These are phyloP conservation scores for Cyclotella cryptica DNA, from an alignment of 108 stramenopile species.

Conservation along the genomic window DNA sequence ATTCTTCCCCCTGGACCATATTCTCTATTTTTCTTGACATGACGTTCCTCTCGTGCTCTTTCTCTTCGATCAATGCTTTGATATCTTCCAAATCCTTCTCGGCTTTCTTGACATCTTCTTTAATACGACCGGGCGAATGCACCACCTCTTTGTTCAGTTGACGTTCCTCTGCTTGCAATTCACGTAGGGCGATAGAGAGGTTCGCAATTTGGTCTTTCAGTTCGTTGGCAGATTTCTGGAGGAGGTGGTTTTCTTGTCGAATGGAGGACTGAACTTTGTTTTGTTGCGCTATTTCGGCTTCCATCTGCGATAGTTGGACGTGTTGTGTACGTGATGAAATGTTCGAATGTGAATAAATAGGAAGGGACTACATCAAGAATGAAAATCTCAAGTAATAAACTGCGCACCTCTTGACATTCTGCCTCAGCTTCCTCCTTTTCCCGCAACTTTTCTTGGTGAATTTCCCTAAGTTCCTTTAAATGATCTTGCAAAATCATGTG, in stretches of 20 bases:
- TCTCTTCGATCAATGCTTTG: conserved; percentile 46
- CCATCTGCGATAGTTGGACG: conserved; percentile 47
- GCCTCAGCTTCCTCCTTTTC: conserved; percentile 66
- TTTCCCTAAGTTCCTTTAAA: conserved; percentile 44
- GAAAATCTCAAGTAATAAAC: background rate
- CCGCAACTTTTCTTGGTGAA: conserved; percentile 52
- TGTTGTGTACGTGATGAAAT: background rate
- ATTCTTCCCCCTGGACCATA: conserved; percentile 30
- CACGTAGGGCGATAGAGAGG: conserved; percentile 72
- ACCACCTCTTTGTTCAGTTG: conserved; percentile 72
- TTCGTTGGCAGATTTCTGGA: conserved; percentile 82
- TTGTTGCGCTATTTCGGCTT: conserved; percentile 77
- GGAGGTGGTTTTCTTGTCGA: conserved; percentile 75
- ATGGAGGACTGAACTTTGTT: conserved; percentile 83
- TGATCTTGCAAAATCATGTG: conserved; percentile 61
- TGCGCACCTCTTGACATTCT: conserved; percentile 73
- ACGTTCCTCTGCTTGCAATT: conserved; percentile 73
- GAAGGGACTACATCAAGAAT: background rate
- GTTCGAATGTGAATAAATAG: background rate
- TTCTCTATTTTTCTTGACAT: conserved; percentile 46
- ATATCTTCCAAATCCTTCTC: conserved; percentile 44
- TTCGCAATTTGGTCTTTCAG: conserved; percentile 85
- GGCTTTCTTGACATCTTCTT: conserved; percentile 38
- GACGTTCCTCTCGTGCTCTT: conserved; percentile 48
- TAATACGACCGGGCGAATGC: conserved; percentile 69